These are phyloP conservation scores for Melanomma pulvis-pyrius DNA, from an alignment of 495 filamentous ascomycete species.

Conservation along the genomic window DNA sequence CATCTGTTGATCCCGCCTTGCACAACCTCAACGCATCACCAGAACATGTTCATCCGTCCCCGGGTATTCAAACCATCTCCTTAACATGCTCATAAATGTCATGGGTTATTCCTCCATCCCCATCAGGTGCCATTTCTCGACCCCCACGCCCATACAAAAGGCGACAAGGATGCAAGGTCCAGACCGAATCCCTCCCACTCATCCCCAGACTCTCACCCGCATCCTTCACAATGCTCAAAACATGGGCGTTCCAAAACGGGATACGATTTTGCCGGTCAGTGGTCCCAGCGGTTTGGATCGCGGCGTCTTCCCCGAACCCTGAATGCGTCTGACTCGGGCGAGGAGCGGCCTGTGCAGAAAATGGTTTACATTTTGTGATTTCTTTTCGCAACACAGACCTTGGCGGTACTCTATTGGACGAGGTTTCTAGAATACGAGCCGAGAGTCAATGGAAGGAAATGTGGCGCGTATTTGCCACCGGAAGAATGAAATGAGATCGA, in stretches of 20 bases:
- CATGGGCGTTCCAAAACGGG: constrained; percentile 17
- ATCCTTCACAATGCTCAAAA: constrained; percentile 2
- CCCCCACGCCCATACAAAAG: neutral
- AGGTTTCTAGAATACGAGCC: constrained; percentile 7
- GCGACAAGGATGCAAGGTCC: neutral
- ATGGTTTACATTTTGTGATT: neutral
- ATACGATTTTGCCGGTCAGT: constrained; percentile 33
- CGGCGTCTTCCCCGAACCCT: constrained; percentile 26
- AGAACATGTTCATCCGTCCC: neutral
- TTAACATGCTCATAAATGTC: constrained; percentile 12
- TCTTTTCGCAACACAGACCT: constrained; percentile 18
- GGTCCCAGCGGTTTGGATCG: constrained; percentile 19
- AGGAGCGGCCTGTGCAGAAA: constrained; percentile 16
- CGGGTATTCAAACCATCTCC: constrained; percentile 11
- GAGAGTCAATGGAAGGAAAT: neutral
- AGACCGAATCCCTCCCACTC: neutral
- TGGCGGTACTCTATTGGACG: neutral
- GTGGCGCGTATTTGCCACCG: constrained; percentile 22
- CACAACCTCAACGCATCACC: neutral
- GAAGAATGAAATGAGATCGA: constrained; percentile 20
- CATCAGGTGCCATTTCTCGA: neutral
- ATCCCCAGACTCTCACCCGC: constrained; percentile 7
- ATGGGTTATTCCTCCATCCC: neutral
- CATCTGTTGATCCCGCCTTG: neutral
- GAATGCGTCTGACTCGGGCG: neutral